These are phyloP conservation scores for Ophiostoma populinum DNA, from an alignment of 2,329 filamentous ascomycete genomes.

Conservation along the genomic window DNA sequence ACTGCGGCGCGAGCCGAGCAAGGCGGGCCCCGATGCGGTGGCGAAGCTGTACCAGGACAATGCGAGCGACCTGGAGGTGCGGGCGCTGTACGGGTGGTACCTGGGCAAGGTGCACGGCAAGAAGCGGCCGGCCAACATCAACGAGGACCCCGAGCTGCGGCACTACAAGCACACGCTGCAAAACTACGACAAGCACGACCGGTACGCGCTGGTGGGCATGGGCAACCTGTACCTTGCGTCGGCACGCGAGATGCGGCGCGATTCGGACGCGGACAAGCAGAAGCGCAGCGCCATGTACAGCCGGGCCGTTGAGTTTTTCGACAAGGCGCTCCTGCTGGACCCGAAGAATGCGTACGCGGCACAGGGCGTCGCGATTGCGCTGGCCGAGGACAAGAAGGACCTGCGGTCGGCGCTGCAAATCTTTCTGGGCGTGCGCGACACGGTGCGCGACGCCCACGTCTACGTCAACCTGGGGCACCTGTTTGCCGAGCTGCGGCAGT, in stretches of 20 bases:
- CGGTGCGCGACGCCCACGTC: constrained; percentile 71
- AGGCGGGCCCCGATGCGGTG: constrained; percentile 74
- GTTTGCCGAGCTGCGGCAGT: constrained; percentile 80
- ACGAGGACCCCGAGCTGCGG: constrained; percentile 78
- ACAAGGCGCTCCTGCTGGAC: constrained; percentile 91
- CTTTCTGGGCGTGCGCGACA: constrained; percentile 80
- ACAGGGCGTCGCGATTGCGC: constrained; percentile 84
- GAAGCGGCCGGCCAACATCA: constrained; percentile 63
- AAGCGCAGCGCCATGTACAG: constrained; percentile 76
- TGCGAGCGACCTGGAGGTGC: constrained; percentile 73
- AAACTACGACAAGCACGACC: constrained; percentile 89
- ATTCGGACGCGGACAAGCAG: constrained; percentile 77
- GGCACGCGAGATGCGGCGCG: constrained; percentile 85
- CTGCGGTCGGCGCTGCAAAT: constrained; percentile 67
- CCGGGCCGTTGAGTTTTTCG: constrained; percentile 94
- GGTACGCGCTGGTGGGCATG: constrained; percentile 94
- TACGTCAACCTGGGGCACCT: constrained; percentile 89
- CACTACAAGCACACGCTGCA: constrained; percentile 95
- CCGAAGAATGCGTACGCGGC: constrained; percentile 91
- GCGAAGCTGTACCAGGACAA: constrained; percentile 74
- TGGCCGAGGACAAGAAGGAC: constrained; percentile 90
- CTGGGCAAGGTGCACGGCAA: constrained; percentile 64
- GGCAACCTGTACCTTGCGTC: constrained; percentile 78
- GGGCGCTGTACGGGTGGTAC: constrained; percentile 90
- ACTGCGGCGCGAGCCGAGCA: constrained; percentile 60